Percentiles rank a stretch among this genome's conserved stretches.
These are phyloP conservation scores for Lecanicillium sp. DNA, from an alignment of 2,329 filamentous ascomycete genomes.

Conservation along the genomic window DNA sequence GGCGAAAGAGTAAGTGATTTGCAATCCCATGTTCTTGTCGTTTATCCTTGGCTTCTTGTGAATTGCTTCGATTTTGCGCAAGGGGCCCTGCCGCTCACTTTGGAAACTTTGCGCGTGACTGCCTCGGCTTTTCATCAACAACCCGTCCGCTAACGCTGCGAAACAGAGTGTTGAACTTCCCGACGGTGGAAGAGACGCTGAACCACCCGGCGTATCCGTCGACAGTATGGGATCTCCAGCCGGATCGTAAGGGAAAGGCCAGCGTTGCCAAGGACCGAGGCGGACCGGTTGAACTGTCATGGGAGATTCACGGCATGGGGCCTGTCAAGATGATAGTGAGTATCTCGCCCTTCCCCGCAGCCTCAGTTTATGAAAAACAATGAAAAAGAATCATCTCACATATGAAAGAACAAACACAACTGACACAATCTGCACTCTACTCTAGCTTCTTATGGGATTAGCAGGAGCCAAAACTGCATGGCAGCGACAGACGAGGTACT, in stretches of 20 bases:
- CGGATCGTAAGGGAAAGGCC: constrained; percentile 51
- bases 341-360: constrained; percentile 15
- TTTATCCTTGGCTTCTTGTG: too few relatives aligned
- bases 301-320: constrained; percentile 72
- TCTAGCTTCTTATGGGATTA: constrained; percentile 72
- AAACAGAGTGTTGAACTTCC: constrained; percentile 17
- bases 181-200: constrained; percentile 48
- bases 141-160: not conserved
- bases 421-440: too few relatives aligned
- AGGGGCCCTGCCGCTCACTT: too few relatives aligned
- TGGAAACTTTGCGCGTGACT: too few relatives aligned
- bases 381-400: too few relatives aligned
- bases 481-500: constrained; percentile 77
- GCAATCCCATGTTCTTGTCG: too few relatives aligned
- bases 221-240: constrained; percentile 60
- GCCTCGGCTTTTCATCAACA: too few relatives aligned
- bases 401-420: too few relatives aligned
- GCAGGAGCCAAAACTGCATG: constrained; percentile 60
- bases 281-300: constrained; percentile 67
- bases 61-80: too few relatives aligned
- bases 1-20: too few relatives aligned
- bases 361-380: not conserved
- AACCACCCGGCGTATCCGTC: constrained; percentile 59
- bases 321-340: constrained; percentile 65
- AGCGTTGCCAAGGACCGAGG: constrained; percentile 62